Evolutionary conservation across 2,329 filamentous ascomycete species (phyloP), one percentile per base, ranked within the genome.

Genomic region (Alternaria sp.): DNA sequence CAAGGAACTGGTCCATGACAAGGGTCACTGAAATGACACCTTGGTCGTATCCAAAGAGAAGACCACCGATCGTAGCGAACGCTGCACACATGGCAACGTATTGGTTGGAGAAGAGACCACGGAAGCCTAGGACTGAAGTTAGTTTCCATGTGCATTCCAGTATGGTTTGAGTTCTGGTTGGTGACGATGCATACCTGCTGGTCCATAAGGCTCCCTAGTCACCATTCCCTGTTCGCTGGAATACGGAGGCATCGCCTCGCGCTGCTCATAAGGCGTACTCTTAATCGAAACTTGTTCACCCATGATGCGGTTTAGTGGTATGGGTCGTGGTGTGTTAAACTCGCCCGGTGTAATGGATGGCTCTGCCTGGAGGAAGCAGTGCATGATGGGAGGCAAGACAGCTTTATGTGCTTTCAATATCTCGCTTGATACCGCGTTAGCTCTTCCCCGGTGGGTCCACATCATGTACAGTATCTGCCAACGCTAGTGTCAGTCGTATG

Each of bases 81-180:
- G 78, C 77, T 1, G 83, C 83, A 62, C 83, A 85, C 39, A 83
- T 74, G 26, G 82, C 76, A 41, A 84, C 82, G 68, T 83, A 85
- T 14, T 75, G 76, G 55, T 80, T 83, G 11, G 74, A 70, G 48
- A 82, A 78, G n/a, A 85, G 71, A 5, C 83, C 83, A 4, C 66
- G 68, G 52, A 85, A 77, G 3, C 82, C 82, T 66, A 69, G 56
- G 11, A 2, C 23, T 9, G 59, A n/a, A 54, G 52, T 60, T 26
- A 65, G 42, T 36, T 21, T 44, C 39, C 33, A 40, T 23, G 4
- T 8, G 41, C 5, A 24, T 52, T 39, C 6, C 24, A 13, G 10
- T 51, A 28, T 33, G 24, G 3, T 24, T 36, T n/a, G 17, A 34
- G 26, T 46, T 29, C 24, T 37, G 17, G 24, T 13, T 26, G 29